Evolutionary conservation across 1,284 basidiomycete species (phyloP).

Genomic region (Cerioporus squamosus): DNA sequence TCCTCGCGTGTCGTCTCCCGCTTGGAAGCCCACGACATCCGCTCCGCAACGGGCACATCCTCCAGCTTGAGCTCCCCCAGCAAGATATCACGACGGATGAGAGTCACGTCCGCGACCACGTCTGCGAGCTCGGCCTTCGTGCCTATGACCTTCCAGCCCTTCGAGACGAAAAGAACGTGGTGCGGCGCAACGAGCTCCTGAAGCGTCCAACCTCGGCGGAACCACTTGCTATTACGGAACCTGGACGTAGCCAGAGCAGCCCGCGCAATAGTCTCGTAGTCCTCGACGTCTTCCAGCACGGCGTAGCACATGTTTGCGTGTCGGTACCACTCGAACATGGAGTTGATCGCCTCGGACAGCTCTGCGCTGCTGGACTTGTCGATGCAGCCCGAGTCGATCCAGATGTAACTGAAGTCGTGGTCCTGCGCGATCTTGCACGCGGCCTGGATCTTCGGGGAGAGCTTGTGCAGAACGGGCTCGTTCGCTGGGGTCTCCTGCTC

Average conservation of each 20-base stretch:
- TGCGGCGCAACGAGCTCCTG: conserved; percentile 5
- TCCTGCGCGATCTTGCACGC: background rate
- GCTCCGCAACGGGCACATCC: background rate
- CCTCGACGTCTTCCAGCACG: conserved; percentile 3
- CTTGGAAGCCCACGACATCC: background rate
- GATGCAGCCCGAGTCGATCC: conserved; percentile 8
- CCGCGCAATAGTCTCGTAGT: background rate
- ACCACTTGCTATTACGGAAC: conserved; percentile 8
- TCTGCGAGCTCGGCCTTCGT: background rate
- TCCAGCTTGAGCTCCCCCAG: too few species aligned
- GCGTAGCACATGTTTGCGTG: conserved; percentile 4
- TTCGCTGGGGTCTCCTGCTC: background rate
- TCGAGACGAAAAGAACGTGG: conserved; percentile 6
- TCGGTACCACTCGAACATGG: conserved; percentile 3
- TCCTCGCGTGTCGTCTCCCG: background rate
- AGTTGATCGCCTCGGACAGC: conserved; percentile 1
- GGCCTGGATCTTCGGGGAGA: background rate
- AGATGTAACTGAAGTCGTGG: conserved; percentile 1
- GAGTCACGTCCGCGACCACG: too few species aligned
- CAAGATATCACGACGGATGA: too few species aligned
- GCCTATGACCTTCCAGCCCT: conserved; percentile 7
- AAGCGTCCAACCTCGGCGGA: background rate
- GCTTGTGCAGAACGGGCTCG: too few species aligned
- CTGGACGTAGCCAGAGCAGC: background rate
- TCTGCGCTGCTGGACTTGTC: conserved; percentile 1